phyloP scores from a whole-genome alignment of 2,329 filamentous ascomycete species.

The Didymellaceae sp. region DNA sequence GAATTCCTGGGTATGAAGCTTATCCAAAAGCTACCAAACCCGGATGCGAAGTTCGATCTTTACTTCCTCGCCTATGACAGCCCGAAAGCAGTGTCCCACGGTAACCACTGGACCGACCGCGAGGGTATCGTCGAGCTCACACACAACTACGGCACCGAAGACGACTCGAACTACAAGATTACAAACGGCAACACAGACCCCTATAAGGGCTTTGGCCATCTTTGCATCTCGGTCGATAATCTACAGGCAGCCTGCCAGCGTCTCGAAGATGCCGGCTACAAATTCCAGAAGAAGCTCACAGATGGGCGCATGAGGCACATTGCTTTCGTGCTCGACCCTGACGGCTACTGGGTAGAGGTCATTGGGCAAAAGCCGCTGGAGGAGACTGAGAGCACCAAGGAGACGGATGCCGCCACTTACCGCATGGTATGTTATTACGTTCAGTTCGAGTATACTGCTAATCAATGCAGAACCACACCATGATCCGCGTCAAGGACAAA shows the following conservation, averaged over 20 bases:
- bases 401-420: slow-evolving; percentile 78
- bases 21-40: slow-evolving; percentile 79
- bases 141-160: slow-evolving; percentile 87
- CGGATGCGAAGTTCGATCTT: slow-evolving; percentile 89
- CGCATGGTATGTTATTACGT: slow-evolving; percentile 59
- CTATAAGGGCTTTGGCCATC: slow-evolving; percentile 82
- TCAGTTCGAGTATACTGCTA: slow-evolving; percentile 5
- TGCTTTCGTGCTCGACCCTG: slow-evolving; percentile 88
- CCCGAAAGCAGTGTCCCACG: slow-evolving; percentile 74
- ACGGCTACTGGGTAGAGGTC: slow-evolving; percentile 76
- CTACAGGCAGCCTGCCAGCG: slow-evolving; percentile 89
- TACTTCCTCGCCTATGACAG: slow-evolving; percentile 94
- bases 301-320: slow-evolving; percentile 78
- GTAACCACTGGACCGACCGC: slow-evolving; percentile 78
- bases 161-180: slow-evolving; percentile 78
- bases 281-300: slow-evolving; percentile 91
- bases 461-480: slow-evolving; percentile 75
- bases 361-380: slow-evolving; percentile 75
- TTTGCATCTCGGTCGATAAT: slow-evolving; percentile 71
- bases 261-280: slow-evolving; percentile 87
- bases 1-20: slow-evolving; percentile 87
- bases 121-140: slow-evolving; percentile 89
- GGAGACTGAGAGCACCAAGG: slow-evolving; percentile 72
- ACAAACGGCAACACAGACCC: slow-evolving; percentile 93
- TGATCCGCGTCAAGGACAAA: slow-evolving; percentile 85